A percentile compares a stretch with the other conserved stretches of the same genome.
These are phyloP conservation scores for Diplocarpon rosae DNA, from an alignment of 2,329 filamentous ascomycete species.

Conservation along the genomic window DNA sequence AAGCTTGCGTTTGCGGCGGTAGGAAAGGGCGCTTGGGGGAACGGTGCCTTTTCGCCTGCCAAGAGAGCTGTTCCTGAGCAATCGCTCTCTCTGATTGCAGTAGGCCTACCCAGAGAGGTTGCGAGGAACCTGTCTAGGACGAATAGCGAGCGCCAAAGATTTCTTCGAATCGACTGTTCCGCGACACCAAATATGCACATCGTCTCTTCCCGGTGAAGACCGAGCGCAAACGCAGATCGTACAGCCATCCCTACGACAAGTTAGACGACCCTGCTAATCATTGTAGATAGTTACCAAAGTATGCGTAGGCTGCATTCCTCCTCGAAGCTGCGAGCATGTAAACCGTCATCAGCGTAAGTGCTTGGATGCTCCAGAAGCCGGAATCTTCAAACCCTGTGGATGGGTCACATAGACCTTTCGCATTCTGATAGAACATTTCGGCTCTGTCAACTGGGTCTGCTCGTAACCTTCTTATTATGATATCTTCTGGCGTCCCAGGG, in stretches of 20 bases:
- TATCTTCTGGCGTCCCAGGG: slow-evolving; percentile 38
- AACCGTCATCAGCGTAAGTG: slow-evolving; percentile 50
- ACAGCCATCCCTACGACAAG: slow-evolving; percentile 45
- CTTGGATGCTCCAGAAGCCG: slow-evolving; percentile 55
- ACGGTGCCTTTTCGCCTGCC: slow-evolving; percentile 8
- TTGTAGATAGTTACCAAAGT: slow-evolving; percentile 37
- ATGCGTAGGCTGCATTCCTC: slow-evolving; percentile 51
- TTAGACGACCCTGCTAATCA: neutral
- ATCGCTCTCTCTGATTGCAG: slow-evolving; percentile 50
- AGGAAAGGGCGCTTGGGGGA: slow-evolving; percentile 18
- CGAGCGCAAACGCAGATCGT: slow-evolving; percentile 49
- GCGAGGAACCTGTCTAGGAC: slow-evolving; percentile 54
- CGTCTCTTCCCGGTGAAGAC: slow-evolving; percentile 50
- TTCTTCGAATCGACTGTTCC: slow-evolving; percentile 39
- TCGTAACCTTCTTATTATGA: slow-evolving; percentile 40
- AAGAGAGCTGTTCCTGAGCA: slow-evolving; percentile 41
- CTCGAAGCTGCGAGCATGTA: slow-evolving; percentile 53
- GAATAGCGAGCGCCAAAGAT: slow-evolving; percentile 54
- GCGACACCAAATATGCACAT: slow-evolving; percentile 39
- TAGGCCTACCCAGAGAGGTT: slow-evolving; percentile 50
- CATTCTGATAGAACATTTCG: slow-evolving; percentile 52
- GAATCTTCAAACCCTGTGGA: slow-evolving; percentile 45
- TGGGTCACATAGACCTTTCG: slow-evolving; percentile 39
- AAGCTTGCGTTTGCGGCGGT: slow-evolving; percentile 16
- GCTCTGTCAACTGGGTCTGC: slow-evolving; percentile 39